Evolutionary conservation across 2,329 filamentous ascomycete genomes (phyloP).

Genomic region (Phyllosticta paracitricarpa): DNA sequence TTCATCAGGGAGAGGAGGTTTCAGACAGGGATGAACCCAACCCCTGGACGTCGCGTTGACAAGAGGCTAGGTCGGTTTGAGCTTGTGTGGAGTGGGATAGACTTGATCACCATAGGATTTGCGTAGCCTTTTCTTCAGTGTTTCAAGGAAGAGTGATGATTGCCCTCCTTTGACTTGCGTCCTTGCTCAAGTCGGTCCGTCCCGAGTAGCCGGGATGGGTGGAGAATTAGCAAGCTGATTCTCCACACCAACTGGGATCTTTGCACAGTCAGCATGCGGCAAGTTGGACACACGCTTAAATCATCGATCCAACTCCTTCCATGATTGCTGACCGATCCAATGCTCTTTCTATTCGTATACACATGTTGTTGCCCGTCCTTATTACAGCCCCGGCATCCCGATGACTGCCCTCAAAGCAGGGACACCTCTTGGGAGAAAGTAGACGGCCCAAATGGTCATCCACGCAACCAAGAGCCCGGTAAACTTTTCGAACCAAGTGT

Average conservation of each 20-base stretch:
- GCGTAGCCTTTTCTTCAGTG: background rate
- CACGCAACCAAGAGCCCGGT: constrained; percentile 41
- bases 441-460: constrained; percentile 34
- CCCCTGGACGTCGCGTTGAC: background rate
- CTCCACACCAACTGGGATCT: background rate
- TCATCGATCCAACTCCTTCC: background rate
- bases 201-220: background rate
- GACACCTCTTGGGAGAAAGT: constrained; percentile 38
- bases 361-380: background rate
- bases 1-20: background rate
- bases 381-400: constrained; percentile 37
- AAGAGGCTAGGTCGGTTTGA: background rate
- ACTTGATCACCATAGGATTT: background rate
- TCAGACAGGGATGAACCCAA: background rate
- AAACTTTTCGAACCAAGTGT: constrained; percentile 94
- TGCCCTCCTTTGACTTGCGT: background rate
- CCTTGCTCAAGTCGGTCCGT: background rate
- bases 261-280: background rate
- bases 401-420: constrained; percentile 32
- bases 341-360: background rate
- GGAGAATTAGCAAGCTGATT: background rate
- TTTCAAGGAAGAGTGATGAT: background rate
- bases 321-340: background rate
- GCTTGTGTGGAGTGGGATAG: background rate
- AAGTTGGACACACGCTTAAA: background rate